Evolutionary conservation across 371 early-diverging fungal species (phyloP), one percentile per base, ranked within the genome.

Genomic region (Catenaria anguillulae): DNA sequence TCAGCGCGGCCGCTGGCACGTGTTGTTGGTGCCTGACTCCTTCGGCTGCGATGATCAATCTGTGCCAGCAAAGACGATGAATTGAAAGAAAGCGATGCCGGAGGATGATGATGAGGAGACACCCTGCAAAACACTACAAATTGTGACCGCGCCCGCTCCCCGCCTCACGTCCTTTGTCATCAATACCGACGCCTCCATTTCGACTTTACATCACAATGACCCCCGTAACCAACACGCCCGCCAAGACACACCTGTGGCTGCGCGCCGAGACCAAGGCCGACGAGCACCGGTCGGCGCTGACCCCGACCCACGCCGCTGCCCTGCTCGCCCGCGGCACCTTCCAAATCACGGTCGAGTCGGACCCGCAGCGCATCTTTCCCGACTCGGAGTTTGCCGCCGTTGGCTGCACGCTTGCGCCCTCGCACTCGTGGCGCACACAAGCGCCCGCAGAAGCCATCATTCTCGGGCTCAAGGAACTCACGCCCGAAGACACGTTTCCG

Each of bases 231-330:
- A n/a, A n/a, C n/a, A n/a, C n/a, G n/a, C n/a, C n/a, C n/a, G n/a
- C n/a, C n/a, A n/a, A n/a, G n/a, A n/a, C n/a, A n/a, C 90, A 95
- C 70, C 84, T 96, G 62, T 93, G 93, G 94, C 85, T 97, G 61
- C 86, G 97, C 68, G 91, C 92, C 59, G 97, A 97, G 75, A 91
- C 92, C 66, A 97, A 97, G 85, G 85, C 87, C 56, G 86, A 89
- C 77, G 97, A 97, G 79, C 88, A 89, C 72, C 83, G 97, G 62
- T 88, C 92, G 60, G 92, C 92, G 37, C 78, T 97, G 66, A 90
- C 97, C 26, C 97, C 97, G 43, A 73, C 78, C 42, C 84, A 82
- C 55, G 83, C 84, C 75, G 83, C 86, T 73, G 77, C 68, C 42
- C 77, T 91, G 26, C 72, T 94, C 63, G 80, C 81, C 60, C 75